Percentiles rank a stretch among this genome's conserved stretches.
These are phyloP conservation scores for Zalerion maritima DNA, from an alignment of 495 filamentous ascomycete genomes.

Conservation along the genomic window DNA sequence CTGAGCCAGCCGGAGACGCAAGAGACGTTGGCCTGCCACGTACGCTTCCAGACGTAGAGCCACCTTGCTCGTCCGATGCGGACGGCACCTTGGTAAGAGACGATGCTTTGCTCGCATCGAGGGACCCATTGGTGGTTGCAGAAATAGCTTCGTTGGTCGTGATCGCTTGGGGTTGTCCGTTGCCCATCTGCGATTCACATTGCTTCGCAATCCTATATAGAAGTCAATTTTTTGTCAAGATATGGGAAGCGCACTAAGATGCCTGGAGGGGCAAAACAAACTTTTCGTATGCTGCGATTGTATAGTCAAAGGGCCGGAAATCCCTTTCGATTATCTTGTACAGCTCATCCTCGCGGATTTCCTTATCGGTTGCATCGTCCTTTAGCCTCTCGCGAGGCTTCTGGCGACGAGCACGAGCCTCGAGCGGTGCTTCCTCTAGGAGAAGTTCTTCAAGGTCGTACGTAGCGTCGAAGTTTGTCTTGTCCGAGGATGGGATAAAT, in stretches of 20 bases:
- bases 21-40: too few species aligned
- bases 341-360: slow-evolving; percentile 86
- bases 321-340: slow-evolving; percentile 89
- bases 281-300: slow-evolving; percentile 51
- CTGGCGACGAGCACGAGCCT: slow-evolving; percentile 81
- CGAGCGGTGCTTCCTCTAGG: slow-evolving; percentile 86
- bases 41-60: too few species aligned
- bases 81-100: slow-evolving; percentile 7
- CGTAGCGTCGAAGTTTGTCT: slow-evolving; percentile 98
- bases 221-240: slow-evolving; percentile 5
- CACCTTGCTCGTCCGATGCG: too few species aligned
- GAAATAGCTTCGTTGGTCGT: slow-evolving; percentile 27
- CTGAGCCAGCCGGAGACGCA: too few species aligned
- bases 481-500: slow-evolving; percentile 84
- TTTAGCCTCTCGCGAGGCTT: slow-evolving; percentile 83
- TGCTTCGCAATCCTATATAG: background rate
- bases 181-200: slow-evolving; percentile 7
- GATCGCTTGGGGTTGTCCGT: slow-evolving; percentile 19
- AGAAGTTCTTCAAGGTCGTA: slow-evolving; percentile 93
- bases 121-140: slow-evolving; percentile 11
- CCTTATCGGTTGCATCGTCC: slow-evolving; percentile 89
- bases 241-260: slow-evolving; percentile 8
- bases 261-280: slow-evolving; percentile 15
- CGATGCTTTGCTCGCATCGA: slow-evolving; percentile 7
- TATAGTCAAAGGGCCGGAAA: slow-evolving; percentile 95